Conservation (phyloP, 2,329 filamentous ascomycete genomes). For the Madurella mycetomatis region DNA sequence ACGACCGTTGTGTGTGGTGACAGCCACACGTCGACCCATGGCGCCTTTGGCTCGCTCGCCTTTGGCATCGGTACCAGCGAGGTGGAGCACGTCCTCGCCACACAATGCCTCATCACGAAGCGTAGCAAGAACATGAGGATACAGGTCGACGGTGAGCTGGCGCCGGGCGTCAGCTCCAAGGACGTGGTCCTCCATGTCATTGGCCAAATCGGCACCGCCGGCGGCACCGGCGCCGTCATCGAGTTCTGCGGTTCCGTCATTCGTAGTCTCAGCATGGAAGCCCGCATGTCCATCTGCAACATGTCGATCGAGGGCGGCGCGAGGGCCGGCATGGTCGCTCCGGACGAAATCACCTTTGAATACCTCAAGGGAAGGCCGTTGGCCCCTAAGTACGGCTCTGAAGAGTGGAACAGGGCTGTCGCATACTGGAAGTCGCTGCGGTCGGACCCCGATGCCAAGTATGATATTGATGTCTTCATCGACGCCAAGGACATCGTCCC, state of each 20-base stretch:
- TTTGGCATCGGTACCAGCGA: slow-evolving; percentile 98
- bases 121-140: slow-evolving; percentile 98
- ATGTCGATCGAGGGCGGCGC: slow-evolving; percentile 98
- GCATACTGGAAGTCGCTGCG: slow-evolving; percentile 83
- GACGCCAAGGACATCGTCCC: slow-evolving; percentile 90
- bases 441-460: slow-evolving; percentile 84
- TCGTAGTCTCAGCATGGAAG: slow-evolving; percentile 85
- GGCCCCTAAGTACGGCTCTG: slow-evolving; percentile 76
- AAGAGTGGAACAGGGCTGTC: slow-evolving; percentile 84
- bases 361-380: slow-evolving; percentile 90
- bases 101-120: slow-evolving; percentile 90
- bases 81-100: slow-evolving; percentile 96
- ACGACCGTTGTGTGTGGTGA: slow-evolving; percentile 97
- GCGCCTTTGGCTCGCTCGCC: slow-evolving; percentile 89
- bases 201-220: slow-evolving; percentile 88
- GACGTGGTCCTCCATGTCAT: slow-evolving; percentile 92
- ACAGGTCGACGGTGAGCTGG: slow-evolving; percentile 85
- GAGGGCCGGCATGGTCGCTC: slow-evolving; percentile 92
- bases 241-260: slow-evolving; percentile 97
- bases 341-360: slow-evolving; percentile 88
- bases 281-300: slow-evolving; percentile 98
- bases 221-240: slow-evolving; percentile 90
- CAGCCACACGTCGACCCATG: slow-evolving; percentile 96
- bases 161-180: slow-evolving; percentile 91
- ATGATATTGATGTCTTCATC: slow-evolving; percentile 83